Evolutionary conservation across 1,139 yeast species (phyloP).

Genomic region (Hemisphaericaspora xylanilytica): DNA sequence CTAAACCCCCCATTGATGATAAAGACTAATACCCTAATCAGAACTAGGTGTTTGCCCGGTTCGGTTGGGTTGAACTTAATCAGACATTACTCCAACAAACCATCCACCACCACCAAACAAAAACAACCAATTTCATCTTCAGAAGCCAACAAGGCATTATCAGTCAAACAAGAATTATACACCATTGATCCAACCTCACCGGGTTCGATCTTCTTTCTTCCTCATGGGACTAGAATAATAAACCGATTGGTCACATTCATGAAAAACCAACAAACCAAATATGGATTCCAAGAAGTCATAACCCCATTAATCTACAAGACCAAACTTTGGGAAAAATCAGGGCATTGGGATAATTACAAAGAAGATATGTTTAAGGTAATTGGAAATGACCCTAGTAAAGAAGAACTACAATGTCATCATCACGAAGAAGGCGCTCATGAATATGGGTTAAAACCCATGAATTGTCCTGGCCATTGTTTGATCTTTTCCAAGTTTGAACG

Average conservation of each 20-base stretch:
- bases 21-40: neutral
- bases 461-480: conserved; percentile 97
- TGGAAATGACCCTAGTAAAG: conserved; percentile 42
- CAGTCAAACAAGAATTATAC: conserved; percentile 68
- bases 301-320: conserved; percentile 89
- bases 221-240: conserved; percentile 86
- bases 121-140: conserved; percentile 24
- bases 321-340: conserved; percentile 84
- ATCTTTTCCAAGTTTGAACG: conserved; percentile 80
- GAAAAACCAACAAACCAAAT: conserved; percentile 77
- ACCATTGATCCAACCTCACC: conserved; percentile 80
- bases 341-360: conserved; percentile 94
- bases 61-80: neutral
- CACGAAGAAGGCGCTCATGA: conserved; percentile 42
- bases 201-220: conserved; percentile 84
- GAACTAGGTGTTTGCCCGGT: neutral
- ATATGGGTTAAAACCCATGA: conserved; percentile 94
- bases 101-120: no score
- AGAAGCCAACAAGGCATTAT: conserved; percentile 46
- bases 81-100: neutral
- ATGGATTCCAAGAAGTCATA: conserved; percentile 89
- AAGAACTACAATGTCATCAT: conserved; percentile 25
- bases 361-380: conserved; percentile 90
- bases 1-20: neutral
- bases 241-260: conserved; percentile 76